A percentile compares a stretch with the other conserved stretches of the same genome.
Conservation (phyloP, 1,139 yeast genomes). For the Yamadazyma songkhlaensis region DNA sequence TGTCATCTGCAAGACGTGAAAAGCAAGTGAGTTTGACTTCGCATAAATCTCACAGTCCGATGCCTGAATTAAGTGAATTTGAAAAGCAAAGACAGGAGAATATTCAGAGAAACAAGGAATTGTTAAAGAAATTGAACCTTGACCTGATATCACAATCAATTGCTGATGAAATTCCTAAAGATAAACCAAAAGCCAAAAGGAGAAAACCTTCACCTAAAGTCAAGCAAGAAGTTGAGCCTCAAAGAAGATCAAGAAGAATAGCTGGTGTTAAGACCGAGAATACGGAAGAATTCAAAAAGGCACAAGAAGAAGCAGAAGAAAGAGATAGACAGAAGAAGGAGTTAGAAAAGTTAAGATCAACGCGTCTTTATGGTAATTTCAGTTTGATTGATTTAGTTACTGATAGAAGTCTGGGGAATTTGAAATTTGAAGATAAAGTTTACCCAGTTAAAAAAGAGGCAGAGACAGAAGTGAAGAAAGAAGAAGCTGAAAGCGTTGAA, state of each 20-base stretch:
- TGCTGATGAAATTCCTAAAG: slow-evolving; percentile 22
- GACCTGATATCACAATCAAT: slow-evolving; percentile 34
- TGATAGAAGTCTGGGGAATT: slow-evolving; percentile 36
- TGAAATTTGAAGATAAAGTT: slow-evolving; percentile 30
- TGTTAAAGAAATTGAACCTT: slow-evolving; percentile 36
- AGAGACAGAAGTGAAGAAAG: slow-evolving; percentile 4
- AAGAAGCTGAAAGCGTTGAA: slow-evolving; percentile 22
- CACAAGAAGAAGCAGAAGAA: slow-evolving; percentile 36
- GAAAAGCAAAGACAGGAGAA: slow-evolving; percentile 66
- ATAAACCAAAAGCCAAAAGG: slow-evolving; percentile 16
- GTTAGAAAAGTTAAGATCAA: slow-evolving; percentile 49
- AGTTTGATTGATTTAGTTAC: slow-evolving; percentile 55
- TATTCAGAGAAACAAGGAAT: slow-evolving; percentile 40
- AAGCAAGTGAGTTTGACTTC: too few species aligned
- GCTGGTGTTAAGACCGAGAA: slow-evolving; percentile 56
- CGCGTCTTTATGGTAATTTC: slow-evolving; percentile 62
- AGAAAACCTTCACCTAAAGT: slow-evolving; percentile 22
- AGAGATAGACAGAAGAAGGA: slow-evolving; percentile 38
- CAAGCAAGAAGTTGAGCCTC: slow-evolving; percentile 40
- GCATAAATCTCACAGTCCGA: not conserved
- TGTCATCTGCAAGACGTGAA: too few species aligned
- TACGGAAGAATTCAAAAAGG: slow-evolving; percentile 32
- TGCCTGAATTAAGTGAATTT: slow-evolving; percentile 52
- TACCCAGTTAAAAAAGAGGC: slow-evolving; percentile 5
- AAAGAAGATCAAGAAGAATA: slow-evolving; percentile 62